These are phyloP conservation scores for Globisporangium takayamanum DNA, from an alignment of 352 stramenopile species.

Conservation along the genomic window DNA sequence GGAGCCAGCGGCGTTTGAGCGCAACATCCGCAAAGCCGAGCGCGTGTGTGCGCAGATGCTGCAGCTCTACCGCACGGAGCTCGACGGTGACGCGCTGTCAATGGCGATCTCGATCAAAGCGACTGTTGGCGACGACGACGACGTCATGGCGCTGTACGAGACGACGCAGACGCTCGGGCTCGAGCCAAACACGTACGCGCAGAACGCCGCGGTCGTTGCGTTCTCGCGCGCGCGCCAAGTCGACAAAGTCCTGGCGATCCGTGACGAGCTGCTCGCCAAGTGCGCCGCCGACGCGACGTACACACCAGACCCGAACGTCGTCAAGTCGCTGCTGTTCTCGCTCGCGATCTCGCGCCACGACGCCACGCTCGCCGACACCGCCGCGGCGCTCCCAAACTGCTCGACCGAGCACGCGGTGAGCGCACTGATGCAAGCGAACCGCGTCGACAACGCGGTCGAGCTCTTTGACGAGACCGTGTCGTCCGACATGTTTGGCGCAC, in stretches of 20 bases:
- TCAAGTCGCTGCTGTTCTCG: slow-evolving; percentile 56
- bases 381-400: slow-evolving; percentile 34
- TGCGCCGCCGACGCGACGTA: slow-evolving; percentile 8
- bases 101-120: slow-evolving; percentile 80
- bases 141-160: slow-evolving; percentile 71
- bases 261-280: slow-evolving; percentile 22
- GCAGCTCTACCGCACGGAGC: slow-evolving; percentile 30
- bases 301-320: slow-evolving; percentile 43
- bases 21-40: slow-evolving; percentile 47
- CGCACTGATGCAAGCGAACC: slow-evolving; percentile 15
- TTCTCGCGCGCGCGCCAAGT: slow-evolving; percentile 53
- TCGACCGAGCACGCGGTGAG: slow-evolving; percentile 32
- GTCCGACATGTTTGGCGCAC: slow-evolving; percentile 21
- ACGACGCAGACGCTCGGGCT: slow-evolving; percentile 57
- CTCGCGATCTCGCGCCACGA: slow-evolving; percentile 53
- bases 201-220: slow-evolving; percentile 64
- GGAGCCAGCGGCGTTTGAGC: slow-evolving; percentile 13
- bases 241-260: slow-evolving; percentile 54
- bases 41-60: slow-evolving; percentile 67
- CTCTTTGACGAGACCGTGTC: slow-evolving; percentile 36
- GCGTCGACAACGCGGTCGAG: slow-evolving; percentile 39
- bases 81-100: slow-evolving; percentile 66
- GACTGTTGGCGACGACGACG: slow-evolving; percentile 57
- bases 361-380: slow-evolving; percentile 30
- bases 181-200: slow-evolving; percentile 67